Percentiles rank a stretch among this genome's conserved stretches.
phyloP scores from a whole-genome alignment of 495 filamentous ascomycete species.

The Chlorociboria aeruginascens region DNA sequence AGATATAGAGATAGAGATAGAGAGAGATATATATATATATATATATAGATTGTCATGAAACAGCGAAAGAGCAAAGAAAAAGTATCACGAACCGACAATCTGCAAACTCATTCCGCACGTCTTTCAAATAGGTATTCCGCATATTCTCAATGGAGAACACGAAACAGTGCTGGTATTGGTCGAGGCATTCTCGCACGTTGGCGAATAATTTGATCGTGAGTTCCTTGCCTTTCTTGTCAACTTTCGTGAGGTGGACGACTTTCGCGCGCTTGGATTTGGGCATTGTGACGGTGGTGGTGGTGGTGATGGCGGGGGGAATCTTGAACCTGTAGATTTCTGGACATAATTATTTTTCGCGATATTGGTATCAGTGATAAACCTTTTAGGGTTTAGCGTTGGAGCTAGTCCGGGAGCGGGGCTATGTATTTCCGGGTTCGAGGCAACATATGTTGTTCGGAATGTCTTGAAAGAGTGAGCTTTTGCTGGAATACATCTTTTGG shows the following conservation, averaged over 20 bases:
- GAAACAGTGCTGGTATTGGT: conserved; percentile 79
- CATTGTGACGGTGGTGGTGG: conserved; percentile 44
- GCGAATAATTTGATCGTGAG: conserved; percentile 77
- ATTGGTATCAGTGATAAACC: not conserved
- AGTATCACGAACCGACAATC: conserved; percentile 60
- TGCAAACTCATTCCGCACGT: conserved; percentile 69
- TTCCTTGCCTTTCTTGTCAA: conserved; percentile 84
- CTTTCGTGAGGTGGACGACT: conserved; percentile 78
- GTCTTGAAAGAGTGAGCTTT: not conserved
- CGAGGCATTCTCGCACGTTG: conserved; percentile 76
- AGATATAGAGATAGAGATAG: too few relatives aligned
- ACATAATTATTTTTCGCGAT: not conserved
- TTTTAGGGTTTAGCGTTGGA: conserved; percentile 1
- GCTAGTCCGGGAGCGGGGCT: not conserved
- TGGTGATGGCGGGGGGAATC: not conserved
- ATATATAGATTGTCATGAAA: too few relatives aligned
- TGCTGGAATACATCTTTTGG: not conserved
- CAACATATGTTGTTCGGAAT: too few relatives aligned
- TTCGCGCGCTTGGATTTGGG: conserved; percentile 90
- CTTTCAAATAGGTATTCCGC: conserved; percentile 95
- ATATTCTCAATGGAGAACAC: conserved; percentile 95
- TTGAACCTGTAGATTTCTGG: not conserved
- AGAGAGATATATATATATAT: too few relatives aligned
- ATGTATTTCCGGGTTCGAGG: too few relatives aligned
- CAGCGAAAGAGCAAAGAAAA: not conserved